Evolutionary conservation across 176 grass and related monocot species (phyloP), one percentile per base, ranked within the genome.

Genomic region (Metroxylon sagu): DNA sequence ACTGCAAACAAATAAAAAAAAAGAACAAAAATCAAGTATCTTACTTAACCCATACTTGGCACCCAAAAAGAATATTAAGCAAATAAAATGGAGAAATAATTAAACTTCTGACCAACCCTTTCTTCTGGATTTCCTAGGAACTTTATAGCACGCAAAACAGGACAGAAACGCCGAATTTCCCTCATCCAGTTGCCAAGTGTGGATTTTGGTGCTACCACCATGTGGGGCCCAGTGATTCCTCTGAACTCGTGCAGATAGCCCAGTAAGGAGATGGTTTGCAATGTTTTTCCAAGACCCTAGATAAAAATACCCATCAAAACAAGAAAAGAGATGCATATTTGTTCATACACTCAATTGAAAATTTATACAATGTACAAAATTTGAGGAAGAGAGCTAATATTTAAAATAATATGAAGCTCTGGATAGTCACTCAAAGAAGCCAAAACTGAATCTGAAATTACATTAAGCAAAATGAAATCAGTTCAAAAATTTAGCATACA

Each of bases 151-250:
- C 82, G 76, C 18, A 98, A 66, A 65, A 92, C 14, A 56, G 93
- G 93, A 61, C 93, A 98, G 71, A 98, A 98, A 8, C 93, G 84
- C 26, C 83, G 82, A 30, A 98, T 98, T 70, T 98, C 93, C 59
- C 76, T 98, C 3, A 98, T 98, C 93, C 93, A 98, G 23, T 98
- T 98, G 25, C 93, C 93, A 69, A 98, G 93, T 61, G 93, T 98
- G 52, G 93, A 98, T 76, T 98, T 98, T 17, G 93, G 93, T 26
- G 93, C 93, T 59, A 98, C 93, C 18, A 98, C 93, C 93, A 98
- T 98, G 54, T 98, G 84, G 16, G 93, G 93, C 53, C 93, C 93
- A 65, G 84, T 83, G 69, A 98, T 92, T 30, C 88, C 93, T 81
- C 93, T 92, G 71, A 78, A 98, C 67, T 98, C 93, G 66, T 89